Conservation (phyloP, 495 filamentous ascomycete genomes). For the Neurospora discreta region DNA sequence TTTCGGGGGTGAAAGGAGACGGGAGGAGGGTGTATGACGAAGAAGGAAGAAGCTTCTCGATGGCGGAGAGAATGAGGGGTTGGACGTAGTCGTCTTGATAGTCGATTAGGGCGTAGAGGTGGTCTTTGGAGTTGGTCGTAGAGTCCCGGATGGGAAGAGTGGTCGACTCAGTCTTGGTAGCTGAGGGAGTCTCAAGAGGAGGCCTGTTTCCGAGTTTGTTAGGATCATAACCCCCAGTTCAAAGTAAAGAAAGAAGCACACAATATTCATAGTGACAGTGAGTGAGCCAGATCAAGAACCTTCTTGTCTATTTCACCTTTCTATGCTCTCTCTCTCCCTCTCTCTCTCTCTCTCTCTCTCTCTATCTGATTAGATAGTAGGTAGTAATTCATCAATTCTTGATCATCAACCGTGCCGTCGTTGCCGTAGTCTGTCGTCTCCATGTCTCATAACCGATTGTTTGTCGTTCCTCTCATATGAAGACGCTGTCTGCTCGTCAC, state of each 20-base stretch:
- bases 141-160: not conserved
- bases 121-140: constrained; percentile 3
- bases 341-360: constrained; percentile 25
- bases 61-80: constrained; percentile 62
- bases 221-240: not conserved
- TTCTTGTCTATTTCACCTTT: constrained; percentile 17
- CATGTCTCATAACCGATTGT: not conserved
- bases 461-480: not conserved
- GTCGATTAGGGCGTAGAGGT: constrained; percentile 65
- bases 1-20: constrained; percentile 9
- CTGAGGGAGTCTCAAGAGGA: not conserved
- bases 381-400: not conserved
- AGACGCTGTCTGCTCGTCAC: not conserved
- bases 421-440: not conserved
- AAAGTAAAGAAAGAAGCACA: constrained; percentile 5
- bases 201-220: not conserved
- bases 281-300: constrained; percentile 5
- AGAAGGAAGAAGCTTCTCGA: constrained; percentile 48
- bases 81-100: constrained; percentile 83
- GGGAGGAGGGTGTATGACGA: constrained; percentile 22
- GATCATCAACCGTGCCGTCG: not conserved
- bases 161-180: not conserved
- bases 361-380: constrained; percentile 10
- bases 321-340: constrained; percentile 24
- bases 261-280: not conserved